Evolutionary conservation across 2,329 filamentous ascomycete genomes (phyloP).

Genomic region (Penicillium psychrosexuale): DNA sequence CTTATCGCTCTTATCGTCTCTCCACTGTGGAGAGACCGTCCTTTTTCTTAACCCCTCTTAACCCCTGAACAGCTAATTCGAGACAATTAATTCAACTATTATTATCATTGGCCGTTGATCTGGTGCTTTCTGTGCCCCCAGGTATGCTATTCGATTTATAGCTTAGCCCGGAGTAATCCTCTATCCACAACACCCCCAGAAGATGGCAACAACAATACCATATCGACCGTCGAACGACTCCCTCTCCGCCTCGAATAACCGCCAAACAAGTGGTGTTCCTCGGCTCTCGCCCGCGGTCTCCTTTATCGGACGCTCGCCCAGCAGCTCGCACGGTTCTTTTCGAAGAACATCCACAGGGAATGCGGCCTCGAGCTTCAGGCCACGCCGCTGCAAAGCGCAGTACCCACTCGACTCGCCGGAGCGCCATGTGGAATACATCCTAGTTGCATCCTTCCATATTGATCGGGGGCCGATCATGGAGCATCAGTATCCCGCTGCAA

Average conservation of each 20-base stretch:
- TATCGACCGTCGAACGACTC: constrained; percentile 42
- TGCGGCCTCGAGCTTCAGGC: constrained; percentile 48
- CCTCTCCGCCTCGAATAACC: constrained; percentile 51
- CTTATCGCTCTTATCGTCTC: constrained; percentile 19
- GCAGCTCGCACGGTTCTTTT: constrained; percentile 41
- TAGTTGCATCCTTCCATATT: constrained; percentile 96
- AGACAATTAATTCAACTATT: not conserved
- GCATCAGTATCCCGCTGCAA: constrained; percentile 91
- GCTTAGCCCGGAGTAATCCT: constrained; percentile 17
- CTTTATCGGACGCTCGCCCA: constrained; percentile 53
- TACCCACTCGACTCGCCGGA: constrained; percentile 72
- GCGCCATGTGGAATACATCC: constrained; percentile 97
- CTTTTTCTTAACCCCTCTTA: constrained; percentile 22
- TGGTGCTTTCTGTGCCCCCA: constrained; percentile 4
- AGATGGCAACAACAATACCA: constrained; percentile 39
- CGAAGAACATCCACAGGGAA: constrained; percentile 37
- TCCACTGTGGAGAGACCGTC: constrained; percentile 29
- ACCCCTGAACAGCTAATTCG: constrained; percentile 20
- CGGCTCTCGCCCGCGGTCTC: constrained; percentile 60
- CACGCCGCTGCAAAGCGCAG: constrained; percentile 65
- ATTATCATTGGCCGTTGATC: constrained; percentile 2
- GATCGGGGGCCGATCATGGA: constrained; percentile 97
- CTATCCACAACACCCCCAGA: constrained; percentile 13
- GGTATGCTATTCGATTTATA: constrained; percentile 18
- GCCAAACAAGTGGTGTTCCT: constrained; percentile 52